phyloP scores from a whole-genome alignment of 306 rosid species.

The Cucurbita moschata region DNA sequence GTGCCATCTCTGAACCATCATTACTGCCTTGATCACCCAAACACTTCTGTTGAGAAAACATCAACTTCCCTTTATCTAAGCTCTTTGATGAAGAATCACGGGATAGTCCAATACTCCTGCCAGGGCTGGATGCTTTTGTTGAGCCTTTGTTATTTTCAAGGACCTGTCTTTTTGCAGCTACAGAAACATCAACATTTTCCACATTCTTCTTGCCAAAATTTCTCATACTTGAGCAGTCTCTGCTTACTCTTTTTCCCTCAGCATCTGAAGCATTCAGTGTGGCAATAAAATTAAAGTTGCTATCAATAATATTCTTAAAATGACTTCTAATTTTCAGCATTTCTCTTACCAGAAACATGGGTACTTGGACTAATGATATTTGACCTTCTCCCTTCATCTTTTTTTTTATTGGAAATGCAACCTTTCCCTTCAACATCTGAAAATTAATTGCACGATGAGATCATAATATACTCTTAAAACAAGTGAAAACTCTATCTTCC shows the following conservation, averaged over 20 bases:
- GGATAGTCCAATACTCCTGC: constrained; percentile 28
- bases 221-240: constrained; percentile 27
- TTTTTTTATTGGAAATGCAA: neutral
- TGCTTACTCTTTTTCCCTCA: constrained; percentile 21
- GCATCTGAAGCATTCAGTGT: constrained; percentile 18
- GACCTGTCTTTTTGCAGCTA: constrained; percentile 50
- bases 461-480: neutral
- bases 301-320: neutral
- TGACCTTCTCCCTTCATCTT: constrained; percentile 12
- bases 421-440: constrained; percentile 25
- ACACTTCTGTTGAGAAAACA: constrained; percentile 28
- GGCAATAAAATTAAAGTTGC: neutral
- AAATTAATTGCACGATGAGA: constrained; percentile 14
- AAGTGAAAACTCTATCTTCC: neutral
- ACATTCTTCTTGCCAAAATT: constrained; percentile 46
- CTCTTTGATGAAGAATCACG: constrained; percentile 57
- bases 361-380: constrained; percentile 23
- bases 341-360: constrained; percentile 49
- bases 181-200: constrained; percentile 38
- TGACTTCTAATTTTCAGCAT: constrained; percentile 16
- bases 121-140: constrained; percentile 57
- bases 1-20: constrained; percentile 23
- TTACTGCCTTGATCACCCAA: constrained; percentile 20
- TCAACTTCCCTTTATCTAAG: constrained; percentile 43
- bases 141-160: constrained; percentile 44